Evolutionary conservation across 805 yeast species (phyloP), one percentile per base, ranked within the genome.

Genomic region (Wickerhamiella lipophila): DNA sequence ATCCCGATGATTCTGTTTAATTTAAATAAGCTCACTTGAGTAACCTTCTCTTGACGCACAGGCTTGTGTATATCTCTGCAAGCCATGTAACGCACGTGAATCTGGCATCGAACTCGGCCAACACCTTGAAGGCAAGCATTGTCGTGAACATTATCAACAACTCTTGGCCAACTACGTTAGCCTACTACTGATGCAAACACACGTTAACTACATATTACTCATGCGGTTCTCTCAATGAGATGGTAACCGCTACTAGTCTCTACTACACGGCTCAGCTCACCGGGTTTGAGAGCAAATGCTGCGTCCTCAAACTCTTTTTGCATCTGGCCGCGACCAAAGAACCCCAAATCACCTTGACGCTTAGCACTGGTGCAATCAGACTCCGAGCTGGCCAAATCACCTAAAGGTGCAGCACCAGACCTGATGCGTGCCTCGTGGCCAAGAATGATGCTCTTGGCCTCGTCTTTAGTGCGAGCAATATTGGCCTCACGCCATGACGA

Each of bases 181-280:
- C n/a, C n/a, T n/a, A n/a, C n/a, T n/a, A n/a, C n/a, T n/a, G n/a
- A n/a, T n/a, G n/a, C n/a, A n/a, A n/a, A n/a, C n/a, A n/a, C n/a
- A n/a, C n/a, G n/a, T n/a, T n/a, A n/a, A n/a, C n/a, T n/a, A n/a
- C n/a, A n/a, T n/a, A n/a, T 26, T 21, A 23, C 19, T 21, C 62
- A 84, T 7, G 79, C 96, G 1, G 88, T 82, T 63, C 98, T 74
- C 66, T 82, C 82, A 59, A 92, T 79, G 53, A 92, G 63, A 60
- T 92, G 98, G 45, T 86, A 79, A 19, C 98, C 98, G 56, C 94
- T 81, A 59, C 81, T 94, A 15, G 88, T 77, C 66, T 87, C 96
- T 13, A 92, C 83, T 23, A 87, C 76, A 40, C 77, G 83, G 59
- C 92, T 81, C 41, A 83, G 64, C 61, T 88, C 92, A 18, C 95